A percentile compares a stretch with the other conserved stretches of the same genome.
Evolutionary conservation across 2,329 filamentous ascomycete species (phyloP).

Genomic region (Arachnopeziza araneosa): DNA sequence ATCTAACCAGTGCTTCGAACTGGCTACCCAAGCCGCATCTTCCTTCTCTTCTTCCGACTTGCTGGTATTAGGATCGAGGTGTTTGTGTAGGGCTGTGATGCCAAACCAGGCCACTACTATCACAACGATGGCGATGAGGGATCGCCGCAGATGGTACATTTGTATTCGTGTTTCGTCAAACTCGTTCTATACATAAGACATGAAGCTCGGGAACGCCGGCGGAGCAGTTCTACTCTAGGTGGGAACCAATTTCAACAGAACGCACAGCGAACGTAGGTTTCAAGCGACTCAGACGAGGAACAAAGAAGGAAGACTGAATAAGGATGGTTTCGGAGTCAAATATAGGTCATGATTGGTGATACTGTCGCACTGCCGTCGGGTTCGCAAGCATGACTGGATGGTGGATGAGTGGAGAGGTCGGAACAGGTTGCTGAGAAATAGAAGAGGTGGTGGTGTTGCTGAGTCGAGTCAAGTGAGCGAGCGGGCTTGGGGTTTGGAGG

Average conservation of each 20-base stretch:
- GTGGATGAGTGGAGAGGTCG: background rate
- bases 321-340: background rate
- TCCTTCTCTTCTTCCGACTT: conserved; percentile 50
- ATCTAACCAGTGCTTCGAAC: conserved; percentile 68
- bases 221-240: background rate
- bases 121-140: conserved; percentile 35
- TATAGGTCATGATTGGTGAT: background rate
- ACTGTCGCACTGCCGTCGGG: background rate
- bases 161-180: background rate
- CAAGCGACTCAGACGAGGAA: background rate
- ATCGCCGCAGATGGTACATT: conserved; percentile 22
- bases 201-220: background rate
- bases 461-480: no score
- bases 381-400: background rate
- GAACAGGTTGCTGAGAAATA: background rate
- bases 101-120: conserved; percentile 39
- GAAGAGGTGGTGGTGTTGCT: background rate
- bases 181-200: background rate
- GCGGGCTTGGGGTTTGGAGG: background rate
- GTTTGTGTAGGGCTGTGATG: conserved; percentile 45
- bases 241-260: background rate
- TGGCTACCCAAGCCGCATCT: conserved; percentile 63
- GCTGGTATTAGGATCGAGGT: conserved; percentile 55
- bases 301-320: background rate
- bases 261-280: background rate